A percentile compares a stretch with the other conserved stretches of the same genome.
Evolutionary conservation across 1,284 basidiomycete species (phyloP).

Genomic region (Anthracocystis setariae): DNA sequence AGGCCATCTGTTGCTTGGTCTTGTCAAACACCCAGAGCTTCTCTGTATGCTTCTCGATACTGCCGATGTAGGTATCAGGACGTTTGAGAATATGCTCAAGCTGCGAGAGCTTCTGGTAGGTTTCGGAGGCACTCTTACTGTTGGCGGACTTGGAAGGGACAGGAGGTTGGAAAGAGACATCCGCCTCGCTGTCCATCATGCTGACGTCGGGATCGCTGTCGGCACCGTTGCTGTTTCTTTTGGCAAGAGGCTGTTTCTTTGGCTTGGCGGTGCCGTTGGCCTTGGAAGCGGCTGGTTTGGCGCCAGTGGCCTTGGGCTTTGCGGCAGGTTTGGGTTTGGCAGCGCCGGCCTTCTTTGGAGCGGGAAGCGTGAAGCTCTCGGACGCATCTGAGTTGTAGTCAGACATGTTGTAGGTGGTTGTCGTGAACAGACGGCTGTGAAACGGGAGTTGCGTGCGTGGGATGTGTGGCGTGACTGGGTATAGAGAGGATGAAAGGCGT

Average conservation of each 20-base stretch:
- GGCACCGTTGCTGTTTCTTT: constrained; percentile 72
- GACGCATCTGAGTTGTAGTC: constrained; percentile 38
- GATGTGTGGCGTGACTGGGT: constrained; percentile 8
- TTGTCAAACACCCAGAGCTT: constrained; percentile 66
- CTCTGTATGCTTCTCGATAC: constrained; percentile 65
- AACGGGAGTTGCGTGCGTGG: background rate
- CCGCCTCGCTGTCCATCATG: constrained; percentile 38
- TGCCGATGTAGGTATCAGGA: constrained; percentile 94
- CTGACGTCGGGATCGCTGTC: constrained; percentile 70
- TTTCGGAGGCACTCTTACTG: constrained; percentile 86
- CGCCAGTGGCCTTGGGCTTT: constrained; percentile 37
- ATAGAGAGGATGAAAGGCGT: constrained; percentile 3
- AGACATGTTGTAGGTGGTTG: constrained; percentile 30
- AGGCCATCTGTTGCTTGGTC: constrained; percentile 61
- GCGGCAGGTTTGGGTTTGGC: constrained; percentile 61
- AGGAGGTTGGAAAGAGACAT: constrained; percentile 40
- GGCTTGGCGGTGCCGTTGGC: constrained; percentile 74
- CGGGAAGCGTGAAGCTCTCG: constrained; percentile 37
- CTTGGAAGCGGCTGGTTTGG: constrained; percentile 70
- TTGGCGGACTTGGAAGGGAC: constrained; percentile 22
- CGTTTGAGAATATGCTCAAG: constrained; percentile 95
- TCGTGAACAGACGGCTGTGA: constrained; percentile 3
- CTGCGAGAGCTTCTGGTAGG: constrained; percentile 94
- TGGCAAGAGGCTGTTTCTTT: constrained; percentile 72
- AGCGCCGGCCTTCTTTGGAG: constrained; percentile 69